phyloP scores from a whole-genome alignment of 2,329 filamentous ascomycete genomes.

The Xylaria sp. region DNA sequence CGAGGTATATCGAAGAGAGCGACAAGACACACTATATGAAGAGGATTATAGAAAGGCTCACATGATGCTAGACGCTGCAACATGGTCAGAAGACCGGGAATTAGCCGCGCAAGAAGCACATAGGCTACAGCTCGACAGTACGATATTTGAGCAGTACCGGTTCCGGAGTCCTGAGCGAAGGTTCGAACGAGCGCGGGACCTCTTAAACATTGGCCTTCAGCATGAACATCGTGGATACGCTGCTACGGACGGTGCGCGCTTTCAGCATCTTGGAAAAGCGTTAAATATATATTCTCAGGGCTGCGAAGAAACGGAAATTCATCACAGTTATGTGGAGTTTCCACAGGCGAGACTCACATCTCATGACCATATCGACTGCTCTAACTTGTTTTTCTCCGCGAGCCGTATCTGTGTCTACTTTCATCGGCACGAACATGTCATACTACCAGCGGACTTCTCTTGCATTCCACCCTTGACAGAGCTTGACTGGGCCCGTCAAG shows the following conservation, averaged over 20 bases:
- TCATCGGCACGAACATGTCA: constrained; percentile 9
- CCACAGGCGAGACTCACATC: constrained; percentile 30
- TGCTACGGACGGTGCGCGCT: constrained; percentile 7
- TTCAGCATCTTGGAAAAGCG: constrained; percentile 27
- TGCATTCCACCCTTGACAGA: constrained; percentile 27
- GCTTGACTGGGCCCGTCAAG: constrained; percentile 29
- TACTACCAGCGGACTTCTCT: constrained; percentile 19
- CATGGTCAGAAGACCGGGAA: constrained; percentile 30
- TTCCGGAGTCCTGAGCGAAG: constrained; percentile 11
- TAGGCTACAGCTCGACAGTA: constrained; percentile 14
- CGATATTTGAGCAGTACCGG: constrained; percentile 25
- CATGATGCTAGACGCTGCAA: constrained; percentile 34
- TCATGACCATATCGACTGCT: constrained; percentile 36
- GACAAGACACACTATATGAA: constrained; percentile 29
- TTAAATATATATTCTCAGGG: constrained; percentile 28
- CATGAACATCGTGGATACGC: constrained; percentile 32
- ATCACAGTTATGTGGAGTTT: constrained; percentile 25
- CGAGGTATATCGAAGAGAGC: constrained; percentile 5
- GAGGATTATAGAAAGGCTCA: constrained; percentile 29
- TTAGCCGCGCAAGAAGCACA: constrained; percentile 27
- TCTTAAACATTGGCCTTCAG: constrained; percentile 31
- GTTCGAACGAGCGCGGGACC: constrained; percentile 27
- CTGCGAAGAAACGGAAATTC: constrained; percentile 31
- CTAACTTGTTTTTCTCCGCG: constrained; percentile 34
- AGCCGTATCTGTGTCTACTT: constrained; percentile 30